phyloP scores from a whole-genome alignment of 495 filamentous ascomycete genomes.

The Hypoxylon fuscum region DNA sequence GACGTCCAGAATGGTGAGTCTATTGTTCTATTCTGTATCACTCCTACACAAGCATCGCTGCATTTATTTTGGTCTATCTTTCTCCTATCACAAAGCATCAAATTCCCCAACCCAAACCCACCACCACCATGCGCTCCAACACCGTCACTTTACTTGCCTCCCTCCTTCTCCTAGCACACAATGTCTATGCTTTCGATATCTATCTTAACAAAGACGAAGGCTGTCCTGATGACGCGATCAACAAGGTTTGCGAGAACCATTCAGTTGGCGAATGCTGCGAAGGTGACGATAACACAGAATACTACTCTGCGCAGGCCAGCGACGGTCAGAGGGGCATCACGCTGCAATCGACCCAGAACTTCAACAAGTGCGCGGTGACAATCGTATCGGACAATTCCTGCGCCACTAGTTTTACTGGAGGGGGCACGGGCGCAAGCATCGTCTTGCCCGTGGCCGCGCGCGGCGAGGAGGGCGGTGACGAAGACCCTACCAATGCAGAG shows the following conservation, averaged over 20 bases:
- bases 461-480: neutral
- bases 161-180: neutral
- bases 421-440: neutral
- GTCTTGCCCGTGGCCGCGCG: neutral
- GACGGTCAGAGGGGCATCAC: neutral
- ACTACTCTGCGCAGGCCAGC: neutral
- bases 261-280: neutral
- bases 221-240: neutral
- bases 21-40: no score
- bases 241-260: neutral
- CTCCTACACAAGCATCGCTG: no score
- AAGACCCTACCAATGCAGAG: neutral
- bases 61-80: neutral
- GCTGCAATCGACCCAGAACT: neutral
- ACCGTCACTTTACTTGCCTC: neutral
- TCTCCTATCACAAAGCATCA: neutral
- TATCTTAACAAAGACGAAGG: neutral
- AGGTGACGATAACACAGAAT: neutral
- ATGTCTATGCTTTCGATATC: neutral
- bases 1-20: neutral
- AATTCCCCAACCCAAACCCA: neutral
- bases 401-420: constrained; percentile 1
- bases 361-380: constrained; percentile 1
- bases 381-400: neutral
- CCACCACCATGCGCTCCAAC: constrained; percentile 1